A percentile compares a stretch with the other conserved stretches of the same genome.
phyloP scores from a whole-genome alignment of 768 basidiomycete species.

The Gloeostereum incarnatum region DNA sequence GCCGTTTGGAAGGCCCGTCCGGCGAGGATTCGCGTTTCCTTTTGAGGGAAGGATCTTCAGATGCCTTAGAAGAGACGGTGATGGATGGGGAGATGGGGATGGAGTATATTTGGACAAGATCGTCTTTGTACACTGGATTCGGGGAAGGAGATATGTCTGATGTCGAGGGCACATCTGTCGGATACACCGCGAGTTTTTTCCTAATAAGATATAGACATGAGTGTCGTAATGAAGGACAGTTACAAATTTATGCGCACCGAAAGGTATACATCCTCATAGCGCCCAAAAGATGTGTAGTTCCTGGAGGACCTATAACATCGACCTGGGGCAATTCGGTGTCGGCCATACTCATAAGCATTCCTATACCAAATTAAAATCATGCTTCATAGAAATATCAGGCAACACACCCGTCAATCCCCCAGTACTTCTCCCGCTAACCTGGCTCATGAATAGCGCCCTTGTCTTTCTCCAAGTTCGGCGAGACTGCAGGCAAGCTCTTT shows the following conservation, averaged over 20 bases:
- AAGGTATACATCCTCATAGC: constrained; percentile 59
- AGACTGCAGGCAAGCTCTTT: constrained; percentile 64
- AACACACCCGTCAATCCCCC: constrained; percentile 65
- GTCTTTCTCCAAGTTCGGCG: constrained; percentile 57
- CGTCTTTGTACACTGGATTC: constrained; percentile 49
- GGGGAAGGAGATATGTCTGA: constrained; percentile 12
- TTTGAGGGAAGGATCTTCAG: constrained; percentile 20
- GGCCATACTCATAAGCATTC: constrained; percentile 71
- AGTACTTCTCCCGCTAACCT: constrained; percentile 48
- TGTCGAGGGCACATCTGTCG: constrained; percentile 29
- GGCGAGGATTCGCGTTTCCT: constrained; percentile 35
- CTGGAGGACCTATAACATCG: constrained; percentile 63
- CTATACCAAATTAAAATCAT: constrained; percentile 23
- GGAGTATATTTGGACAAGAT: constrained; percentile 55
- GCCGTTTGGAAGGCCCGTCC: constrained; percentile 26
- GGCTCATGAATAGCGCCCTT: constrained; percentile 64
- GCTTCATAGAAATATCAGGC: background rate
- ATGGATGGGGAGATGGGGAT: constrained; percentile 30
- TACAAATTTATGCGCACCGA: constrained; percentile 34
- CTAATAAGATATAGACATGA: constrained; percentile 19
- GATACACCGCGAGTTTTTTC: constrained; percentile 38
- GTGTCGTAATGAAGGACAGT: background rate
- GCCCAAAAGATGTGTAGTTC: constrained; percentile 61
- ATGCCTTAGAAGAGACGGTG: background rate
- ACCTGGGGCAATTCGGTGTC: constrained; percentile 56